phyloP scores from a whole-genome alignment of 768 basidiomycete genomes.

The Suillus lakei region DNA sequence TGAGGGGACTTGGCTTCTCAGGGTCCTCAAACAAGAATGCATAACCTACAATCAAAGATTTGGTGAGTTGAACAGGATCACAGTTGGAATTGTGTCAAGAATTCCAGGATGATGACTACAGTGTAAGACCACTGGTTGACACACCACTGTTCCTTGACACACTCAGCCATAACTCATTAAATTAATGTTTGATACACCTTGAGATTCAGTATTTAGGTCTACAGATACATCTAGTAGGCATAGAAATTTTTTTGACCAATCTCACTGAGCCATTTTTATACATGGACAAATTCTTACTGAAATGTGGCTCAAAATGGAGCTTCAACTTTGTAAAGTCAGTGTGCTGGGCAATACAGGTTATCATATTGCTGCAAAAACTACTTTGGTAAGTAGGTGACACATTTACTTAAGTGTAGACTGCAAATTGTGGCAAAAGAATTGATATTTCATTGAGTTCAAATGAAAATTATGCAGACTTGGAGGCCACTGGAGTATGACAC shows the following conservation, averaged over 20 bases:
- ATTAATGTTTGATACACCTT: not conserved
- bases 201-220: not conserved
- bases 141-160: not conserved
- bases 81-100: not conserved
- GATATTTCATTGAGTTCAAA: no score
- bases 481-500: no score
- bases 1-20: not conserved
- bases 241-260: not conserved
- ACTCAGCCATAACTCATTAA: not conserved
- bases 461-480: no score
- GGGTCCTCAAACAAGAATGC: no score
- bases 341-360: not conserved
- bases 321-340: not conserved
- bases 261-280: not conserved
- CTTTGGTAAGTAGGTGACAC: no score
- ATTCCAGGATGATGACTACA: slow-evolving; percentile 1
- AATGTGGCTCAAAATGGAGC: not conserved
- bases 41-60: not conserved
- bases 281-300: not conserved
- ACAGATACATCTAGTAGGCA: not conserved
- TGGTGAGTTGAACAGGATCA: no score
- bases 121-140: not conserved
- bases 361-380: not conserved
- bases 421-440: no score
- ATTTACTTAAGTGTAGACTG: no score